Evolutionary conservation across 768 basidiomycete genomes (phyloP).

Genomic region (Tylopilus cervinicoccineus): DNA sequence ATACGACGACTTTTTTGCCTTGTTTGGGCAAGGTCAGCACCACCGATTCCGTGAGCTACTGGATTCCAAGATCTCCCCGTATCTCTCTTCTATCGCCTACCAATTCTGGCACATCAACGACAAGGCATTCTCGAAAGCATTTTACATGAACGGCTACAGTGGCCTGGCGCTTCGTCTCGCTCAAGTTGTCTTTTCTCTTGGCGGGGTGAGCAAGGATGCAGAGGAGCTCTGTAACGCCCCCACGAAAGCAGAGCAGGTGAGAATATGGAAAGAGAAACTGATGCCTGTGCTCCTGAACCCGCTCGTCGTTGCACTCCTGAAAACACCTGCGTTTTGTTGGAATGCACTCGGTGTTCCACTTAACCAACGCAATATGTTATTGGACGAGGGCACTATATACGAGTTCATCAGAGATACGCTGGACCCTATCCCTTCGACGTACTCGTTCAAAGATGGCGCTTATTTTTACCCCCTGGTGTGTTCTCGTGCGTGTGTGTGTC

Average conservation of each 20-base stretch:
- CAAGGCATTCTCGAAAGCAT: slow-evolving; percentile 44
- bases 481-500: not conserved
- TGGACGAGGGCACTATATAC: slow-evolving; percentile 46
- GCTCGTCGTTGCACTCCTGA: slow-evolving; percentile 48
- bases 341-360: slow-evolving; percentile 74
- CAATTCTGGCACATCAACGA: slow-evolving; percentile 73
- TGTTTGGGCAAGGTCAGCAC: slow-evolving; percentile 67
- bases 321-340: slow-evolving; percentile 56
- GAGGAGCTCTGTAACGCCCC: slow-evolving; percentile 49
- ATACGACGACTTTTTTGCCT: slow-evolving; percentile 58
- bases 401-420: slow-evolving; percentile 51
- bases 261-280: slow-evolving; percentile 58
- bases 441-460: slow-evolving; percentile 57
- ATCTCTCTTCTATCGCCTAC: slow-evolving; percentile 68
- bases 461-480: slow-evolving; percentile 61
- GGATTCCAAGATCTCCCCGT: slow-evolving; percentile 57
- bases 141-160: slow-evolving; percentile 67
- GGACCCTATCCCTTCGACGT: slow-evolving; percentile 43
- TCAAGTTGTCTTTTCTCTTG: slow-evolving; percentile 51
- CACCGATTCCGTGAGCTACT: slow-evolving; percentile 56
- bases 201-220: slow-evolving; percentile 54
- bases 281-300: slow-evolving; percentile 59
- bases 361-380: slow-evolving; percentile 61
- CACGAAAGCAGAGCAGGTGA: slow-evolving; percentile 54
- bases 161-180: slow-evolving; percentile 66